Evolutionary conservation across 164 flowering plant genomes (phyloP).

Genomic region (Magnolia changhungtana): DNA sequence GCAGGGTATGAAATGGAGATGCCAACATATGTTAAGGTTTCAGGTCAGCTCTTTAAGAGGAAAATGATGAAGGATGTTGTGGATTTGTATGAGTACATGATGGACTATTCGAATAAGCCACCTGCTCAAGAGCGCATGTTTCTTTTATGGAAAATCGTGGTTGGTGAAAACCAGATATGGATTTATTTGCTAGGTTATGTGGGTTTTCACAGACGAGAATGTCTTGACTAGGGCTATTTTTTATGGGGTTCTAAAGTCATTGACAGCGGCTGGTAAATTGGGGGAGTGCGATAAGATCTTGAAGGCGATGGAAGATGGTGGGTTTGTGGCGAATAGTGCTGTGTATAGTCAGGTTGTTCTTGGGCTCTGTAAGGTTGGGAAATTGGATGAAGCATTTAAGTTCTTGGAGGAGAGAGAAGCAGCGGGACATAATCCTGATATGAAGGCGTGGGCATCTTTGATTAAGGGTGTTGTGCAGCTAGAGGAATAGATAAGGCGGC

Average conservation of each 20-base stretch:
- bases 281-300: constrained; percentile 48
- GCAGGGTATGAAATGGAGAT: constrained; percentile 54
- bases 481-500: constrained; percentile 54
- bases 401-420: constrained; percentile 36
- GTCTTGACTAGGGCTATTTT: constrained; percentile 35
- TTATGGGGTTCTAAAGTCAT: constrained; percentile 53
- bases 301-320: constrained; percentile 56
- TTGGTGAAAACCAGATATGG: constrained; percentile 44
- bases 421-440: constrained; percentile 25
- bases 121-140: constrained; percentile 43
- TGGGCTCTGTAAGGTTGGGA: constrained; percentile 35
- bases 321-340: constrained; percentile 32
- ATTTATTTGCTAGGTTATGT: constrained; percentile 52
- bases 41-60: constrained; percentile 41
- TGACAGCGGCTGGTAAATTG: constrained; percentile 53
- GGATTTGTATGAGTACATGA: constrained; percentile 61
- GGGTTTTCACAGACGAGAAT: constrained; percentile 42
- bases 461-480: constrained; percentile 53
- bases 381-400: constrained; percentile 38
- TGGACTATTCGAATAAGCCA: constrained; percentile 54
- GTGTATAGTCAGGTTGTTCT: constrained; percentile 37
- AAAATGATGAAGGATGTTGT: constrained; percentile 66
- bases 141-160: constrained; percentile 56
- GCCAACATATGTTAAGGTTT: constrained; percentile 42
- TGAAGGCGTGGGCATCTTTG: constrained; percentile 41